These are phyloP conservation scores for Nigrograna mackinnonii DNA, from an alignment of 2,329 filamentous ascomycete species.

Conservation along the genomic window DNA sequence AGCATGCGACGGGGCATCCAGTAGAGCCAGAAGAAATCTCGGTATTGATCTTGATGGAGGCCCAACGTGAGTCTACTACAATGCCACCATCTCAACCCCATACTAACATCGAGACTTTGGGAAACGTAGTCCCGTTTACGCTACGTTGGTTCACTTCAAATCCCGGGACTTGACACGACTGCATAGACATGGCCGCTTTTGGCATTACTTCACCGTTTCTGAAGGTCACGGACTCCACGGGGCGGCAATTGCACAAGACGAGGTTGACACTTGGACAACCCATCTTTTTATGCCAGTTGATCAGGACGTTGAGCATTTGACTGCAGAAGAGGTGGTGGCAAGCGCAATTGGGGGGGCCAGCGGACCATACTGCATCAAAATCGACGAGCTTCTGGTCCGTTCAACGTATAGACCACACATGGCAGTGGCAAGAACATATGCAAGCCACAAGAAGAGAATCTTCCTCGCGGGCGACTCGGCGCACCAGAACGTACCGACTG, in stretches of 20 bases:
- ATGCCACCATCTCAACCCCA: not conserved
- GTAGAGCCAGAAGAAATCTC: slow-evolving; percentile 21
- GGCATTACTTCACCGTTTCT: slow-evolving; percentile 33
- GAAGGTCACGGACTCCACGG: slow-evolving; percentile 7
- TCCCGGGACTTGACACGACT: slow-evolving; percentile 27
- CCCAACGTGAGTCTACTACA: slow-evolving; percentile 20
- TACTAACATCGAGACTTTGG: not conserved
- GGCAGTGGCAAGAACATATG: not conserved
- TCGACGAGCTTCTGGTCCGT: slow-evolving; percentile 2
- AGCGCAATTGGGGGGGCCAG: slow-evolving; percentile 1
- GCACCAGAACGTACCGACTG: slow-evolving; percentile 4
- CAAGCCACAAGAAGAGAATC: not conserved
- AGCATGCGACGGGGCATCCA: slow-evolving; percentile 32
- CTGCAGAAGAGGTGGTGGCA: not conserved
- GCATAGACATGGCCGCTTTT: slow-evolving; percentile 30
- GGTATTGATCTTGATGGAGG: slow-evolving; percentile 26
- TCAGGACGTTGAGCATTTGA: not conserved
- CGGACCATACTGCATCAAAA: not conserved
- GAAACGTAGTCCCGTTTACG: not conserved
- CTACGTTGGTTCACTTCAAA: slow-evolving; percentile 33
- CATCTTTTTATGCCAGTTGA: not conserved
- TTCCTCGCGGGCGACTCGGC: slow-evolving; percentile 5
- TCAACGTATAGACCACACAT: not conserved
- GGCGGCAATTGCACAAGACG: slow-evolving; percentile 32
- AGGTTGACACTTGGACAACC: slow-evolving; percentile 36